Base-by-base conservation (phyloP, 169 alveolate species). In the Eimeria sp. region DNA sequence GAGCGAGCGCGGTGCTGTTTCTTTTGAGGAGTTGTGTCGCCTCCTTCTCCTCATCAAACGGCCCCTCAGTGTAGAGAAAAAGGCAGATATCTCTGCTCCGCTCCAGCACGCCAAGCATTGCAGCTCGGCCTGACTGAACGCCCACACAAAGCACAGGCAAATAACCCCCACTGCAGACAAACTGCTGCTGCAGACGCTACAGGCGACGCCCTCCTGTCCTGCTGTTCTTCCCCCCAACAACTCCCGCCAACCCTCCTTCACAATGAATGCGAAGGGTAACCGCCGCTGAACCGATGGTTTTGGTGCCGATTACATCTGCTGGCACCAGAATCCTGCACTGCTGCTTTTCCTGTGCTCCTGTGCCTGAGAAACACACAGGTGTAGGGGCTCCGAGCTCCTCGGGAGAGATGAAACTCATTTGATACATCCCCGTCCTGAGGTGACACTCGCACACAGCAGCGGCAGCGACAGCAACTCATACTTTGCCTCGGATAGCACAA, bases 71-170 rank as follows among this genome's bases (percentile, higher is more conserved):
- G 78, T 93, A 82, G 34, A 67, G 22, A 9, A 54, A 58, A 25
- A 93, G 88, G 80, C 96, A 93, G 57, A 93, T 49, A 51, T 93
- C 89, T n/a, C 96, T 63, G 78, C 96, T 93, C 10, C 96, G 22
- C 30, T 93, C 94, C 93, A 93, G 22, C 61, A 80, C 91, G 25
- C 61, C 45, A 73, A 54, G 88, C 82, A 93, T 70, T 22, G 94
- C 94, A 43, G 89, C 87, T 72, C 51, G 30, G 43, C 96, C 96
- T 27, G 96, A 67, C 96, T 92, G 92, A 54, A 82, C 72, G 76
- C 91, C 91, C 47, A n/a, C 54, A 57, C 76, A 83, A 57, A 83
- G 90, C 73, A 82, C 72, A 51, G 75, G 75, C 75, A 54, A 16
- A 13, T 10, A 47, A 16, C 45, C 90, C 72, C 58, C 49, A 13